phyloP scores from a whole-genome alignment of 345 rosid genomes.

The Eutrema heterophyllum region DNA sequence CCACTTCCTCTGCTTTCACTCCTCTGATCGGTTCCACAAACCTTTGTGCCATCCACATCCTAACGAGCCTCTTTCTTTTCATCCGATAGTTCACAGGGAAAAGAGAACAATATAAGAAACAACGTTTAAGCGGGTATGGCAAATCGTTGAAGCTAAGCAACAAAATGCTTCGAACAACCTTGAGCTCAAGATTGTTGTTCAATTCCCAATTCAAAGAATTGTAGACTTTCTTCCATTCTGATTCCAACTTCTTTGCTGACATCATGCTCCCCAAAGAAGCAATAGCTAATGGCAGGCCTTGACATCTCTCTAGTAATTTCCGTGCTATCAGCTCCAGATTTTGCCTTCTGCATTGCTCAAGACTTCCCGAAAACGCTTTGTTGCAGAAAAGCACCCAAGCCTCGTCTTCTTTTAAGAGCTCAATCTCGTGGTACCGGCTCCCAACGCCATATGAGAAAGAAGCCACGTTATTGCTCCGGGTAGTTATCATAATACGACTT shows the following conservation, averaged over 20 bases:
- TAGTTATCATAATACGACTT: constrained; percentile 35
- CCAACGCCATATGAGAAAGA: constrained; percentile 20
- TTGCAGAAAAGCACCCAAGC: constrained; percentile 39
- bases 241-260: constrained; percentile 26
- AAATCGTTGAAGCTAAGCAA: constrained; percentile 36
- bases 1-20: constrained; percentile 28
- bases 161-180: constrained; percentile 29
- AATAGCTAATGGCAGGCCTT: constrained; percentile 39
- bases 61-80: constrained; percentile 24
- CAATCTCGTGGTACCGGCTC: constrained; percentile 23
- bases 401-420: constrained; percentile 19
- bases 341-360: neutral
- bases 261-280: constrained; percentile 38
- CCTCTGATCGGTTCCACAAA: constrained; percentile 27
- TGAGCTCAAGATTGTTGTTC: constrained; percentile 27
- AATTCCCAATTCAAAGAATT: constrained; percentile 32
- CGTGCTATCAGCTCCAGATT: constrained; percentile 22
- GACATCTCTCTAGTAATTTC: constrained; percentile 28
- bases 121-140: constrained; percentile 22
- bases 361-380: constrained; percentile 30
- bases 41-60: constrained; percentile 39
- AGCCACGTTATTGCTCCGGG: constrained; percentile 25
- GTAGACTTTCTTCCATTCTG: constrained; percentile 34
- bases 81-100: constrained; percentile 31
- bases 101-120: constrained; percentile 31